phyloP scores from a whole-genome alignment of 257 asterid genomes.

The Salvia miltiorrhiza region DNA sequence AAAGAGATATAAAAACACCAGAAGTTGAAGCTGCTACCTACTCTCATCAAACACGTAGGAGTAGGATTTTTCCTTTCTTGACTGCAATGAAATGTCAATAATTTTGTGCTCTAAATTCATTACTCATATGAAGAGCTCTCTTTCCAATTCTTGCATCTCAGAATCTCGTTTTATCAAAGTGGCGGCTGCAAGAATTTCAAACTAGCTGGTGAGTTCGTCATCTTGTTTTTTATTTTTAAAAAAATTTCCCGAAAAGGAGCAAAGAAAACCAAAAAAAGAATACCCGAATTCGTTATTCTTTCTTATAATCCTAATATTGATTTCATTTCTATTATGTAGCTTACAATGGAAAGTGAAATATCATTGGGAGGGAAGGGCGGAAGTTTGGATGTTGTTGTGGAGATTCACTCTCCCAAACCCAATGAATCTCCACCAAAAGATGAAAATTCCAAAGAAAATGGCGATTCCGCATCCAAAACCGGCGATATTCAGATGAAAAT shows the following conservation, averaged over 20 bases:
- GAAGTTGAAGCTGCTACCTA: too few relatives aligned
- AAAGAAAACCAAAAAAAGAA: too few relatives aligned
- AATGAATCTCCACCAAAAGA: constrained; percentile 8
- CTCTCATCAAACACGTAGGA: too few relatives aligned
- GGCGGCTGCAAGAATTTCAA: constrained; percentile 10
- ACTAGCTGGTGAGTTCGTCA: not conserved
- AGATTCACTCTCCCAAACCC: constrained; percentile 32
- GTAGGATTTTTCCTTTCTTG: not conserved
- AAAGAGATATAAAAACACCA: too few relatives aligned
- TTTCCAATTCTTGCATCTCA: not conserved
- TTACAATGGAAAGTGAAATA: constrained; percentile 37
- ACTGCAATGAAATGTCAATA: not conserved
- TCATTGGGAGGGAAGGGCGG: constrained; percentile 26
- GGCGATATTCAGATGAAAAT: constrained; percentile 35
- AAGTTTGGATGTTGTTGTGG: constrained; percentile 43
- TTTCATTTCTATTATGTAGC: too few relatives aligned
- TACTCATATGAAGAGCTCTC: not conserved
- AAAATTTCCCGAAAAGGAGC: too few relatives aligned
- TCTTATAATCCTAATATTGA: too few relatives aligned
- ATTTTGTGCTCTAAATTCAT: not conserved
- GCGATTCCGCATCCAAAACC: constrained; percentile 11
- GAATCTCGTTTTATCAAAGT: not conserved
- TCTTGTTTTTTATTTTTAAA: too few relatives aligned
- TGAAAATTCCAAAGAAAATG: constrained; percentile 2
- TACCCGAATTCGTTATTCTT: too few relatives aligned